Evolutionary conservation across 306 rosid species (phyloP).

Genomic region (Potentilla sterilis): DNA sequence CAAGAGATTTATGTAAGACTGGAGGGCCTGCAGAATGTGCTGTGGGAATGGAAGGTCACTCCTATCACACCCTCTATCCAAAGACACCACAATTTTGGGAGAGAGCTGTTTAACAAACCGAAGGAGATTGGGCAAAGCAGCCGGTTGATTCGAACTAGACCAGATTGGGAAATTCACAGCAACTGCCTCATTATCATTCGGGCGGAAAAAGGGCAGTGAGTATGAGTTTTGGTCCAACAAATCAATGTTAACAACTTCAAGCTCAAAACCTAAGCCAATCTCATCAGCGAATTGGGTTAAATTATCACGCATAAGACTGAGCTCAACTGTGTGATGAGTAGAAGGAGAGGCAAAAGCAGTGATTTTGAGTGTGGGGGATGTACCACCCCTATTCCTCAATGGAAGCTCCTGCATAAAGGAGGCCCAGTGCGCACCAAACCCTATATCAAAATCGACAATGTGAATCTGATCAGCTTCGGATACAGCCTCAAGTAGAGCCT

Average conservation of each 20-base stretch:
- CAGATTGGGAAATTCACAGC: slow-evolving; percentile 48
- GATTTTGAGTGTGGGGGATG: slow-evolving; percentile 33
- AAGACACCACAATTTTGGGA: slow-evolving; percentile 41
- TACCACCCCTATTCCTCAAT: slow-evolving; percentile 24
- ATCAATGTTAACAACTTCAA: slow-evolving; percentile 42
- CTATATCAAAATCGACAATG: slow-evolving; percentile 49
- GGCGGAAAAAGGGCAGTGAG: slow-evolving; percentile 29
- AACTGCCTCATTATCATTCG: slow-evolving; percentile 31
- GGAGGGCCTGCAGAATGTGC: slow-evolving; percentile 43
- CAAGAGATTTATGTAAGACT: slow-evolving; percentile 37
- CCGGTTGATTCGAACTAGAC: slow-evolving; percentile 36
- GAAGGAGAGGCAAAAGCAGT: slow-evolving; percentile 48
- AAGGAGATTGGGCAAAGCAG: slow-evolving; percentile 36
- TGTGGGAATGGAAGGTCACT: slow-evolving; percentile 44
- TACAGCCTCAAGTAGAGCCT: slow-evolving; percentile 44
- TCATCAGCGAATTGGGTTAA: slow-evolving; percentile 40
- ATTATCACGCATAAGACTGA: slow-evolving; percentile 40
- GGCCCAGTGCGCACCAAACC: slow-evolving; percentile 54
- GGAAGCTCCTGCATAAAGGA: slow-evolving; percentile 50
- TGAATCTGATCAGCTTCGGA: slow-evolving; percentile 32
- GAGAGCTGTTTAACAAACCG: slow-evolving; percentile 42
- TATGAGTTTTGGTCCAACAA: slow-evolving; percentile 30
- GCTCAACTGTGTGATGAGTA: slow-evolving; percentile 38
- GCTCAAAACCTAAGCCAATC: slow-evolving; percentile 38
- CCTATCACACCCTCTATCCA: slow-evolving; percentile 43